Base-by-base conservation (phyloP, 2,329 filamentous ascomycete species). In the Cordyceps javanica region DNA sequence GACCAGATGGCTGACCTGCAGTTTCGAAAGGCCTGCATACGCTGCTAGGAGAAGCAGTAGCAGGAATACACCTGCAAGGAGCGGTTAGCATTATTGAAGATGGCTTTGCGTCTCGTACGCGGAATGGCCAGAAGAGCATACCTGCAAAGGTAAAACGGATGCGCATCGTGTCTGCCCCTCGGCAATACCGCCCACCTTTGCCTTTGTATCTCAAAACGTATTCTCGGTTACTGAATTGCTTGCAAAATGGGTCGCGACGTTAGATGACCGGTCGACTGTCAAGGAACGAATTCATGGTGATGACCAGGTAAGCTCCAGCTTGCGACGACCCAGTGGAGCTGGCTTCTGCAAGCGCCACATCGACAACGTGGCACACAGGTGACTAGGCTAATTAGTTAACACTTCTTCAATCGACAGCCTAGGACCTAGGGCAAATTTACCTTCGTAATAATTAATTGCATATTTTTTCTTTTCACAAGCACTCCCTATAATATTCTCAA, bases 71-170 rank as follows among this genome's bases (percentile, higher is more conserved):
- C 83, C 89, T 92, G 67, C 36, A 45, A 41, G n/a, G 46, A 36
- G 39, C 30, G 54, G 62, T 66, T 50, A 65, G 60, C 26, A 42
- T 57, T 30, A 55, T 36, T 41, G 49, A n/a, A 34, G 19, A 32
- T 16, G 25, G 3, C 14, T 14, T 26, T 30, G 28, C 9, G n/a
- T 23, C 30, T n/a, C n/a, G n/a, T n/a, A n/a, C n/a, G n/a, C n/a
- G n/a, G 16, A 21, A 8, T 21, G n/a, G 48, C 16, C 26, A 44
- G 25, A 36, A 19, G 23, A 44, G 41, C 83, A 68, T 77, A 94
- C 92, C 90, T 76, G 91, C 91, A 70, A 96, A 96, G 57, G 89
- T 88, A 67, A 91, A 83, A 69, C 92, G 85, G 76, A 97, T 90
- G 73, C 90, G 89, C 88, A 96, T 94, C 57, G 64, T 50, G 36